These are phyloP conservation scores for Paraglomus brasilianum DNA, from an alignment of 192 early-diverging fungal species.

Conservation along the genomic window DNA sequence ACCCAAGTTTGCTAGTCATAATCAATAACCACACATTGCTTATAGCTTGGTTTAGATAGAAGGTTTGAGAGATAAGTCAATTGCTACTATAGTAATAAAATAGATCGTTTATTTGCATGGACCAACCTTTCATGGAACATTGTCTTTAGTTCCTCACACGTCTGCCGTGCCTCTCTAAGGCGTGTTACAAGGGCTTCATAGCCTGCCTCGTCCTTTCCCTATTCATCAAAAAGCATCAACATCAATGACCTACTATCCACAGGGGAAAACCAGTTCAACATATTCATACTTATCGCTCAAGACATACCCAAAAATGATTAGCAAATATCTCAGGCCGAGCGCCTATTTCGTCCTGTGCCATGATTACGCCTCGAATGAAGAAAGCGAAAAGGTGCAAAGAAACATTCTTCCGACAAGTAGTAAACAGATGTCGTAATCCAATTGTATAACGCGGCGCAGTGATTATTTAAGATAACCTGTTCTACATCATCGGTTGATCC, in stretches of 20 bases:
- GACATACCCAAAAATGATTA: slow-evolving; percentile 27
- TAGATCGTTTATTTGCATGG: neutral
- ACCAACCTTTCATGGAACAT: slow-evolving; percentile 56
- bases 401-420: too few relatives aligned
- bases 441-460: too few relatives aligned
- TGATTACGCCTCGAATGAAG: too few relatives aligned
- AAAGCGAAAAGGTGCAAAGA: too few relatives aligned
- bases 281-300: neutral
- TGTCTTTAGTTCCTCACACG: slow-evolving; percentile 63
- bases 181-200: slow-evolving; percentile 63
- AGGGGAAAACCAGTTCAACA: neutral
- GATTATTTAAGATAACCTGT: too few relatives aligned
- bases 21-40: neutral
- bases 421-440: too few relatives aligned
- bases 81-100: neutral
- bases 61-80: neutral
- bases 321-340: slow-evolving; percentile 6
- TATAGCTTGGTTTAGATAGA: neutral
- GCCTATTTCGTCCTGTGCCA: neutral
- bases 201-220: slow-evolving; percentile 70
- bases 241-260: neutral
- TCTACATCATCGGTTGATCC: too few relatives aligned
- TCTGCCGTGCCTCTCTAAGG: slow-evolving; percentile 67
- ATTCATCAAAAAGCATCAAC: slow-evolving; percentile 3
- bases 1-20: neutral